Base-by-base conservation (phyloP, 2,329 filamentous ascomycete genomes). In the Diaporthe citriasiana region DNA sequence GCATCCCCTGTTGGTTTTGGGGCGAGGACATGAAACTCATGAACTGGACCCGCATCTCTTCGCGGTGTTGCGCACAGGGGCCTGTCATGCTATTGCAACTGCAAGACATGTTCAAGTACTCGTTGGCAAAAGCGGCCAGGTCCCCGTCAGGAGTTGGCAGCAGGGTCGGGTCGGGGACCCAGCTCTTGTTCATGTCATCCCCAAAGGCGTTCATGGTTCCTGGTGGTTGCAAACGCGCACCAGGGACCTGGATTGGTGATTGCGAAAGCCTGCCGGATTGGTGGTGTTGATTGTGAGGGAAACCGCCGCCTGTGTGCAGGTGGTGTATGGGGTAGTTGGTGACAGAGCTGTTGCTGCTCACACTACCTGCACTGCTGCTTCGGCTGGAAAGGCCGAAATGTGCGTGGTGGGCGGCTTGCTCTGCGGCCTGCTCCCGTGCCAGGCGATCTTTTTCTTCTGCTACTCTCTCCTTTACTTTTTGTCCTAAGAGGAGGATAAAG, bases 81-180 rank as follows among this genome's bases (percentile, higher is more conserved):
- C 63, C 63, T 38, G 63, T 66, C 63, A 66, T 66, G n/a, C 63
- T 66, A 19, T 66, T 66, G 63, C 63, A 66, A 47, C 63, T 66
- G 45, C 63, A 66, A 12, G 63, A 66, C 63, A 66, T 66, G 45
- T 66, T 66, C 25, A 66, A 30, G 30, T 66, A 66, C 45, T 66
- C 63, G 22, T 66, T 66, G 2, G 63, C 63, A 22, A 66, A 66
- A 40, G 63, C 63, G 22, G 63, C 63, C 30, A 66, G 45, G 63
- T 66, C 63, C 25, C 45, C 63, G 30, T 66, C 63, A 10, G 63
- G 63, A 8, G 63, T 66, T 27, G 63, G 63, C 63, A 66, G 42
- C 63, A 66, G 35, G 63, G 63, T 66, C 33, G 63, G 63, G 45
- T 66, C 63, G 1, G 63, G 63, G 47, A 66, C 13, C 63, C 63